These are phyloP conservation scores for Aspergillus nanangensis DNA, from an alignment of 495 filamentous ascomycete genomes.

Conservation along the genomic window DNA sequence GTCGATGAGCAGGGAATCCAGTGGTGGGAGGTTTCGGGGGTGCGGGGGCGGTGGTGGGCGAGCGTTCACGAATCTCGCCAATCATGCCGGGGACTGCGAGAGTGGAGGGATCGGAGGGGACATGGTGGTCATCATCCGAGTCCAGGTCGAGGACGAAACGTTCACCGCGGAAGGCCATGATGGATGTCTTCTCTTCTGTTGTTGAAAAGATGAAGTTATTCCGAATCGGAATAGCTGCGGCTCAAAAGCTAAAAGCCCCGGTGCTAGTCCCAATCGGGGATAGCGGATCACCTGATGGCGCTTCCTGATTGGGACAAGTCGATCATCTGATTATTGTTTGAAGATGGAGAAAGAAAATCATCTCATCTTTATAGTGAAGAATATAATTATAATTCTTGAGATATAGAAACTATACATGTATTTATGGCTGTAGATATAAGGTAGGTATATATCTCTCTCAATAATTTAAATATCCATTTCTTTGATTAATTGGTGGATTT, in stretches of 20 bases:
- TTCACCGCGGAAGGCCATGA: slow-evolving; percentile 56
- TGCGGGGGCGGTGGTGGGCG: slow-evolving; percentile 38
- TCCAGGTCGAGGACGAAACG: slow-evolving; percentile 54
- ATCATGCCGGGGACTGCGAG: slow-evolving; percentile 49
- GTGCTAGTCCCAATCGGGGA: slow-evolving; percentile 17
- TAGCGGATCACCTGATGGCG: slow-evolving; percentile 16
- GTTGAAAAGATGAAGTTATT: slow-evolving; percentile 22
- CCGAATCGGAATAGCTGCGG: slow-evolving; percentile 29
- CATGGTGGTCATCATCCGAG: slow-evolving; percentile 32
- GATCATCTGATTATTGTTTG: slow-evolving; percentile 14
- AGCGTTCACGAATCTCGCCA: slow-evolving; percentile 74
- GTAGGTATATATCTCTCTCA: too few relatives aligned
- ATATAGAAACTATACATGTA: too few relatives aligned
- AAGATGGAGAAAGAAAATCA: slow-evolving; percentile 1
- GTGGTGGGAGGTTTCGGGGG: slow-evolving; percentile 58
- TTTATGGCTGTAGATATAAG: too few relatives aligned
- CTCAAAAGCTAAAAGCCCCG: slow-evolving; percentile 39
- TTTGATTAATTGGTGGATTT: too few relatives aligned
- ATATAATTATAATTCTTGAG: not conserved
- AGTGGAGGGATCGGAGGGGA: slow-evolving; percentile 11
- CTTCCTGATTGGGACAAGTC: slow-evolving; percentile 19
- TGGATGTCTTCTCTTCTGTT: too few relatives aligned
- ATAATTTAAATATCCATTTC: too few relatives aligned
- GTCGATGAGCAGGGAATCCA: slow-evolving; percentile 88
- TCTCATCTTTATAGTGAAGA: not conserved